Conservation (phyloP, 2,329 filamentous ascomycete genomes). For the Zasmidium angulare region DNA sequence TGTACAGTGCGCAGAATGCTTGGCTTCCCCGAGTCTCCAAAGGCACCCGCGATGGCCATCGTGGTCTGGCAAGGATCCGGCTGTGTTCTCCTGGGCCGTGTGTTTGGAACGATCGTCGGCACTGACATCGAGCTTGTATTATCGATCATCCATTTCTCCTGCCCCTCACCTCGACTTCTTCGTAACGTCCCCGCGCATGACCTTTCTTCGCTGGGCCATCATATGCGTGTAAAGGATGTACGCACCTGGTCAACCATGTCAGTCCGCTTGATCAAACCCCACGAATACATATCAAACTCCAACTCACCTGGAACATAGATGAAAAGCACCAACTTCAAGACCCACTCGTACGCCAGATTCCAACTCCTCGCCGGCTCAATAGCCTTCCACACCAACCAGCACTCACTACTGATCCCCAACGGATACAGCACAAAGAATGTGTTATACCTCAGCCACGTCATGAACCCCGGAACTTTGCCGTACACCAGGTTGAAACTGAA, state of each 20-base stretch:
- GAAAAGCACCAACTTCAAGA: slow-evolving; percentile 64
- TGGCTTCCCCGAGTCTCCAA: too few species aligned
- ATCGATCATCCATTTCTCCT: neutral
- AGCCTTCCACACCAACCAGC: slow-evolving; percentile 70
- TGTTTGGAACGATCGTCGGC: too few species aligned
- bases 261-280: too few species aligned
- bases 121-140: too few species aligned
- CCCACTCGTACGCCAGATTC: slow-evolving; percentile 55
- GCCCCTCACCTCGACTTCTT: slow-evolving; percentile 27
- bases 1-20: too few species aligned
- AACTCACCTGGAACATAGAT: slow-evolving; percentile 78
- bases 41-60: too few species aligned
- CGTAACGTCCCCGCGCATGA: slow-evolving; percentile 64
- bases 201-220: slow-evolving; percentile 84
- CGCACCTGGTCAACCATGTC: too few species aligned
- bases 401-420: slow-evolving; percentile 85
- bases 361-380: slow-evolving; percentile 58
- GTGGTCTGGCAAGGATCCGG: too few species aligned
- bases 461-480: slow-evolving; percentile 57
- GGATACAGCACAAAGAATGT: slow-evolving; percentile 93
- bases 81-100: too few species aligned
- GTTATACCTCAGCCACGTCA: slow-evolving; percentile 84
- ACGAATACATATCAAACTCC: too few species aligned
- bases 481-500: slow-evolving; percentile 71
- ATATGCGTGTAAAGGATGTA: slow-evolving; percentile 92